Base-by-base conservation (phyloP, 2,329 filamentous ascomycete species). In the Microcyclosporella mali region DNA sequence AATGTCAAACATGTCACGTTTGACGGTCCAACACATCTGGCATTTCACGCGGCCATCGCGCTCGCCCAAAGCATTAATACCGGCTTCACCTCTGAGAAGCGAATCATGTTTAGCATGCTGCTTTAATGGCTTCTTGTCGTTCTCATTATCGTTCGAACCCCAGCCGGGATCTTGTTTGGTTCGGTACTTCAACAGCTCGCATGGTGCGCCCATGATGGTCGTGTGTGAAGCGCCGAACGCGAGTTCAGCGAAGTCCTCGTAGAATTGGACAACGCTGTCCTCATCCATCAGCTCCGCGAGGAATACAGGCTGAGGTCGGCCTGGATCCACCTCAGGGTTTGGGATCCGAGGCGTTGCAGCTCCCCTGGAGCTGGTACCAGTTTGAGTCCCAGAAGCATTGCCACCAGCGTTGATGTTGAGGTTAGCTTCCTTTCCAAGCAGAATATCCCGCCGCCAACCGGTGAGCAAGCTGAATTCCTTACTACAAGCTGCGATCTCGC, bases 391-490 rank as follows among this genome's bases (percentile, higher is more conserved):
- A 16, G 65, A 65, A 19, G 63, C 64, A 18, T 72, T 68, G 36
- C 73, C 71, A 30, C 82, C 85, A 1, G 76, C 78, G 64, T 95
- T 94, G 60, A 88, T 79, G 60, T 97, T 97, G 16, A 86, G 70
- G 58, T 97, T 97, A 2, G 85, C 76, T 58, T 88, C 84, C 57
- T 88, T 86, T 37, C 92, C 92, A 1, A 97, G 73, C 1, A 98
- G 72, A 0, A 97, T 82, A 36, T 92, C 85, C 59, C 88, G 89
- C 40, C 82, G 85, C 92, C 92, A 98, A 4, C 90, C 92, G 0
- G 92, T 95, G 41, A 98, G 71, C 21, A 94, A 85, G n/a, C 84
- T 88, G 56, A 98, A 98, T 63, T 97, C 92, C 66, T 95, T 95
- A 62, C 92, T 94, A 16, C 94, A 88, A 3, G 87, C 87, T 1